Percentiles rank a stretch among this genome's conserved stretches.
phyloP scores from a whole-genome alignment of 1,139 yeast species.

The Protomyces macrosporus region DNA sequence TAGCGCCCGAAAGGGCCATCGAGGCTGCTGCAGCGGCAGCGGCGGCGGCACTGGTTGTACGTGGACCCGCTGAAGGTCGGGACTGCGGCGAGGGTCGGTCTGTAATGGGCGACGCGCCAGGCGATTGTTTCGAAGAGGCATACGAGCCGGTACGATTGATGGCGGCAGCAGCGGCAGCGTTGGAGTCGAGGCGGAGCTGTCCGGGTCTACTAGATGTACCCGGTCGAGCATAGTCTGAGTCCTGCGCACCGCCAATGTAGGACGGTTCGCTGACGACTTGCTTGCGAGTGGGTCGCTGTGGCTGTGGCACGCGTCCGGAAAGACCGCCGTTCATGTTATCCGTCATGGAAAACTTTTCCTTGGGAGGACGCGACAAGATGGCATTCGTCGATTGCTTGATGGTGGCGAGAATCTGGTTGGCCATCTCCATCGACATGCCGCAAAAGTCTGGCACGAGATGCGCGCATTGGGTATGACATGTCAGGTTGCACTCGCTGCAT shows the following conservation, averaged over 20 bases:
- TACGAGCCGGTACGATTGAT: slow-evolving; percentile 4
- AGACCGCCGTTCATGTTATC: slow-evolving; percentile 24
- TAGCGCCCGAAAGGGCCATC: slow-evolving; percentile 28
- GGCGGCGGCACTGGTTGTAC: slow-evolving; percentile 24
- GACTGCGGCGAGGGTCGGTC: slow-evolving; percentile 7
- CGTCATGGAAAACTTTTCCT: slow-evolving; percentile 8
- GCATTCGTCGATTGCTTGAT: slow-evolving; percentile 57
- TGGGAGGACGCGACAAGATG: slow-evolving; percentile 33
- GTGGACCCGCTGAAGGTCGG: slow-evolving; percentile 12
- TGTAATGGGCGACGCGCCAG: slow-evolving; percentile 2
- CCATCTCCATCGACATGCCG: slow-evolving; percentile 98
- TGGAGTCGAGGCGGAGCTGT: slow-evolving; percentile 8
- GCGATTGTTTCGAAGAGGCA: slow-evolving; percentile 14
- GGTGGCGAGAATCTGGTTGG: slow-evolving; percentile 78
- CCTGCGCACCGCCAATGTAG: slow-evolving; percentile 1
- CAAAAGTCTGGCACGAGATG: slow-evolving; percentile 96
- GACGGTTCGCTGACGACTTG: slow-evolving; percentile 21
- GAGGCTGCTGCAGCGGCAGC: slow-evolving; percentile 36
- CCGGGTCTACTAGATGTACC: background rate
- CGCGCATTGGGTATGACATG: slow-evolving; percentile 89
- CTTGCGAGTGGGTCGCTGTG: slow-evolving; percentile 12
- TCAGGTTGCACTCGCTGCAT: slow-evolving; percentile 89
- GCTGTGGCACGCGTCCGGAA: background rate
- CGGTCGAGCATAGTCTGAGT: background rate
- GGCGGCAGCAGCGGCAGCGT: slow-evolving; percentile 22